phyloP scores from a whole-genome alignment of 768 basidiomycete species.

The Suillus plorans region DNA sequence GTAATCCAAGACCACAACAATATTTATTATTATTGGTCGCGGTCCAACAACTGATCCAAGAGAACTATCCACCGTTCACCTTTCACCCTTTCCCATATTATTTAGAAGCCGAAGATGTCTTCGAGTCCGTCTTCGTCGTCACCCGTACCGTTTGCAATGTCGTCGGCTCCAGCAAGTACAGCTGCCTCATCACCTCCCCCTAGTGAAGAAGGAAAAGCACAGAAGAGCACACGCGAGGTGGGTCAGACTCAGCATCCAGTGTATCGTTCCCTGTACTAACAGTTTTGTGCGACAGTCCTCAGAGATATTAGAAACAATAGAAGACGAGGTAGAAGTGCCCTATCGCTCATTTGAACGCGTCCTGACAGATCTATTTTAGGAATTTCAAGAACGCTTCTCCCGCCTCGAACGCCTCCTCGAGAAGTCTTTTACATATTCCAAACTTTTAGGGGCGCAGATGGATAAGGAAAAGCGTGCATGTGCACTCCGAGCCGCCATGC shows the following conservation, averaged over 20 bases:
- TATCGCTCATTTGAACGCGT: neutral
- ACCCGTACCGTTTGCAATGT: constrained; percentile 11
- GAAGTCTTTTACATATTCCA: constrained; percentile 75
- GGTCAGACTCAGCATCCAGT: constrained; percentile 1
- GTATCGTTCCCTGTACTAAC: neutral
- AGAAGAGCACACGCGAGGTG: constrained; percentile 18
- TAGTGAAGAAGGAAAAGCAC: constrained; percentile 9
- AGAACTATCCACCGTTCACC: neutral
- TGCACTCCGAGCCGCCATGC: constrained; percentile 29
- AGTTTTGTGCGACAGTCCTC: constrained; percentile 12
- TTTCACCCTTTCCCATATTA: neutral
- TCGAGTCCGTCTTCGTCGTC: constrained; percentile 18
- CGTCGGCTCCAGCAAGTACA: constrained; percentile 25
- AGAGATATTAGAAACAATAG: constrained; percentile 5
- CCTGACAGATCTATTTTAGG: constrained; percentile 31
- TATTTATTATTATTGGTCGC: neutral
- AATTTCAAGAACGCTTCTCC: constrained; percentile 46
- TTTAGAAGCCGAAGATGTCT: constrained; percentile 19
- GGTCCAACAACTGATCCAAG: neutral
- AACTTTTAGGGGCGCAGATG: constrained; percentile 72
- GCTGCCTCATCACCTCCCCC: constrained; percentile 28
- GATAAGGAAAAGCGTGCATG: constrained; percentile 48
- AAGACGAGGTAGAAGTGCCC: constrained; percentile 20
- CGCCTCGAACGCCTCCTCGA: constrained; percentile 69
- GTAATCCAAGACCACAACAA: constrained; percentile 16